These are phyloP conservation scores for Camellia lanceoleosa DNA, from an alignment of 148 eudicot genomes.

Conservation along the genomic window DNA sequence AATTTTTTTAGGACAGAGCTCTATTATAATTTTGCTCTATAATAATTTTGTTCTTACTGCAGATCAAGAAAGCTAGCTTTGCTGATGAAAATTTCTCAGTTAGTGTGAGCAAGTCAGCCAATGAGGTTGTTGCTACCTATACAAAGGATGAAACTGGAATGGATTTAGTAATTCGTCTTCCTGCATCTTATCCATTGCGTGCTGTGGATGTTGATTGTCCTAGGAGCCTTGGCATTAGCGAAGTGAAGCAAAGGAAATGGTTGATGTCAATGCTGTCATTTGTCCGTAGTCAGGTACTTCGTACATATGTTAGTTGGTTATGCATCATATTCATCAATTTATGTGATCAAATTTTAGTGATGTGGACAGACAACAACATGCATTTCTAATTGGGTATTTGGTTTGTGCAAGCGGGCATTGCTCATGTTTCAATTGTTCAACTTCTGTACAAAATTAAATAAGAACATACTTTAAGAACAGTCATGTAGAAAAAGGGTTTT, in stretches of 20 bases:
- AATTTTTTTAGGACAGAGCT: background rate
- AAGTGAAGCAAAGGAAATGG: conserved; percentile 95
- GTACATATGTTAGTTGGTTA: conserved; percentile 8
- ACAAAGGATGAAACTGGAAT: conserved; percentile 94
- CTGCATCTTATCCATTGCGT: conserved; percentile 82
- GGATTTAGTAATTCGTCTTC: conserved; percentile 95
- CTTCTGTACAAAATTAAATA: background rate
- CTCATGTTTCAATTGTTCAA: background rate
- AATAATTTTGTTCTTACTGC: conserved; percentile 25
- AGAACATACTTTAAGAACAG: background rate
- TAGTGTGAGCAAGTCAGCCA: conserved; percentile 92
- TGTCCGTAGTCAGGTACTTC: conserved; percentile 84
- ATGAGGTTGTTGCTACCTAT: conserved; percentile 97
- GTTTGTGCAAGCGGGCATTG: background rate
- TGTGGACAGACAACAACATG: background rate
- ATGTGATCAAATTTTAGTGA: background rate
- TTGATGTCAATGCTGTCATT: conserved; percentile 78
- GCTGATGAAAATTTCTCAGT: conserved; percentile 84
- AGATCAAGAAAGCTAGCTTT: conserved; percentile 83
- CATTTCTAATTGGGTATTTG: conserved; percentile 1
- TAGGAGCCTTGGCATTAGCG: conserved; percentile 91
- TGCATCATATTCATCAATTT: background rate
- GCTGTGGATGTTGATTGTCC: conserved; percentile 86
- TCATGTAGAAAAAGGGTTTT: background rate
- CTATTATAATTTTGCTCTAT: background rate